phyloP scores from a whole-genome alignment of 352 stramenopile genomes.

The Vaucheria bursata region DNA sequence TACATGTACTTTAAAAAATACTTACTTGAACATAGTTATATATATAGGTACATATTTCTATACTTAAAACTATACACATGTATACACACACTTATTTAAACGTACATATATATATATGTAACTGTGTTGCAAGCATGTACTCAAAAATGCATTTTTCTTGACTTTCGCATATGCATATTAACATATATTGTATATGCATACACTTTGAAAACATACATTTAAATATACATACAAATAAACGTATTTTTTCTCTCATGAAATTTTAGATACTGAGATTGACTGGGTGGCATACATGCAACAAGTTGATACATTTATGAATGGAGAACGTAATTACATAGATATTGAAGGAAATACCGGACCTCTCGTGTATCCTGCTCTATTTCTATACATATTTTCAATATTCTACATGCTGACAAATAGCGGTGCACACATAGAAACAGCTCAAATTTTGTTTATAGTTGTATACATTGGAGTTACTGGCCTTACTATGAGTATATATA shows the following conservation, averaged over 20 bases:
- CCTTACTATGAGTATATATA: too few relatives aligned
- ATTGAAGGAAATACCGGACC: constrained; percentile 89
- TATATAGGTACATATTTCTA: too few relatives aligned
- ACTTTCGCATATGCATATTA: not conserved
- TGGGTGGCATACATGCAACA: constrained; percentile 99
- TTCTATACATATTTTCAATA: constrained; percentile 88
- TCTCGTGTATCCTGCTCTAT: constrained; percentile 94
- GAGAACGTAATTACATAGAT: constrained; percentile 88
- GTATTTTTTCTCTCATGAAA: not conserved
- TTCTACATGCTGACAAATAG: constrained; percentile 76
- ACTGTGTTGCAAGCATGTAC: not conserved
- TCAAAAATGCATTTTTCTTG: not conserved
- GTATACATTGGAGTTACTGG: too few relatives aligned
- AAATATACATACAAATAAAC: not conserved
- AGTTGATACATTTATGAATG: constrained; percentile 77
- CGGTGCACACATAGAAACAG: constrained; percentile 55
- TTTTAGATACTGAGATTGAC: constrained; percentile 92
- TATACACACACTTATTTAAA: not conserved
- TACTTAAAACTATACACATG: not conserved
- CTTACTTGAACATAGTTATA: too few relatives aligned
- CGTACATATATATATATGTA: not conserved
- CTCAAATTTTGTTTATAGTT: constrained; percentile 84
- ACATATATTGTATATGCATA: not conserved
- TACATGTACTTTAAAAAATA: too few relatives aligned
- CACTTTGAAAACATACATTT: not conserved